Percentiles rank a stretch among this genome's conserved stretches.
phyloP scores from a whole-genome alignment of 805 yeast genomes.

The Candida corydali region DNA sequence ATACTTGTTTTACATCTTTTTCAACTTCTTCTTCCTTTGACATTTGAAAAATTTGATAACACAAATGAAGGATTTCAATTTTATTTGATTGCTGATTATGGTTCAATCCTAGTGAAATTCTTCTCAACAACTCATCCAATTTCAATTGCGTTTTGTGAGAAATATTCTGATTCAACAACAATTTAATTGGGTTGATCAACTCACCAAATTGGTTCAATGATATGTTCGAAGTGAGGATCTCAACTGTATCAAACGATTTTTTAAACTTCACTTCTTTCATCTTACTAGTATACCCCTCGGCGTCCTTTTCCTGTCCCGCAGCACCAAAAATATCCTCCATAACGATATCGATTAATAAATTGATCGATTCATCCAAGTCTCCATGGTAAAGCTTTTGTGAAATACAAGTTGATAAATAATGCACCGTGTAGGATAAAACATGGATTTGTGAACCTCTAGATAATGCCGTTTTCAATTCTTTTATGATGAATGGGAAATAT shows the following conservation, averaged over 20 bases:
- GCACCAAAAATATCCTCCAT: conserved; percentile 94
- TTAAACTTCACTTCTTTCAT: conserved; percentile 89
- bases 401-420: conserved; percentile 60
- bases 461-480: conserved; percentile 74
- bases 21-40: conserved; percentile 11
- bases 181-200: conserved; percentile 66
- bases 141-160: conserved; percentile 67
- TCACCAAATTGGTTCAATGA: conserved; percentile 51
- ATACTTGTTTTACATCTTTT: conserved; percentile 8
- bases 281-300: conserved; percentile 80
- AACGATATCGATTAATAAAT: conserved; percentile 59
- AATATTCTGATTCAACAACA: conserved; percentile 54
- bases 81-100: conserved; percentile 58
- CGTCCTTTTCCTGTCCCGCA: conserved; percentile 91
- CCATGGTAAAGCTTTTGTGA: conserved; percentile 51
- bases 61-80: conserved; percentile 59
- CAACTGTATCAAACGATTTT: conserved; percentile 85
- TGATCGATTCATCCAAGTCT: conserved; percentile 67
- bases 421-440: conserved; percentile 84
- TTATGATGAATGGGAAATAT: conserved; percentile 69
- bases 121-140: conserved; percentile 71
- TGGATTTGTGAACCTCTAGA: conserved; percentile 91
- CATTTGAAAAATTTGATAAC: conserved; percentile 53
- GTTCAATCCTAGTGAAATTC: conserved; percentile 75
- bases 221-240: conserved; percentile 65